Percentiles rank a stretch among this genome's conserved stretches.
Conservation (phyloP, 495 filamentous ascomycete genomes). For the Aspergillus panamensis region DNA sequence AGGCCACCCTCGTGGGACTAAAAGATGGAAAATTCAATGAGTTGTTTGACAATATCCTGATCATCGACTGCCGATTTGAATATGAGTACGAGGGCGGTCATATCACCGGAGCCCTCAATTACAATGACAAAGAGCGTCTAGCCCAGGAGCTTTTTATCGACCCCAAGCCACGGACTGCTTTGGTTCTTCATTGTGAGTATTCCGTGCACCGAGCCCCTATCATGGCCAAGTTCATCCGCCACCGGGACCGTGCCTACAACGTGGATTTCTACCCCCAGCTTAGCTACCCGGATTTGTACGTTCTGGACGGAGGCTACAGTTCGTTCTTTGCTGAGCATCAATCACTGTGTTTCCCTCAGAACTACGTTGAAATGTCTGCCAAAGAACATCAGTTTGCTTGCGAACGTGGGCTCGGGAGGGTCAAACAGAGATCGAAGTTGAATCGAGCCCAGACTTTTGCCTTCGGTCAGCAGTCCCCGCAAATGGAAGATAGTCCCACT, state of each 20-base stretch:
- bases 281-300: slow-evolving; percentile 93
- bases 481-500: slow-evolving; percentile 78
- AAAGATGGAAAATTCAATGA: slow-evolving; percentile 78
- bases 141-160: slow-evolving; percentile 71
- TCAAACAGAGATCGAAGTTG: slow-evolving; percentile 78
- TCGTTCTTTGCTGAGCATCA: slow-evolving; percentile 79
- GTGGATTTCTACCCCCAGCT: slow-evolving; percentile 78
- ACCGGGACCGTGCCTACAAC: slow-evolving; percentile 80
- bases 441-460: slow-evolving; percentile 90
- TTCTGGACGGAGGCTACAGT: slow-evolving; percentile 94
- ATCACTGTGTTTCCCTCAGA: slow-evolving; percentile 80
- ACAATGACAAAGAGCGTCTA: slow-evolving; percentile 89
- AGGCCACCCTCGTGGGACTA: slow-evolving; percentile 74
- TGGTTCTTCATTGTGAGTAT: slow-evolving; percentile 98
- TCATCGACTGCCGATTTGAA: slow-evolving; percentile 97
- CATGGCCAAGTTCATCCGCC: slow-evolving; percentile 77
- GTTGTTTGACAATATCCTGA: slow-evolving; percentile 68
- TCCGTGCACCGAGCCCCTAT: slow-evolving; percentile 96
- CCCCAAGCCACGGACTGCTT: slow-evolving; percentile 63
- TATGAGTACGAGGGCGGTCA: slow-evolving; percentile 98
- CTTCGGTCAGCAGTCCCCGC: slow-evolving; percentile 66
- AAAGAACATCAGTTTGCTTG: slow-evolving; percentile 86
- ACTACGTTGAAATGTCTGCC: slow-evolving; percentile 93
- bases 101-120: slow-evolving; percentile 87
- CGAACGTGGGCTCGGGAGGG: slow-evolving; percentile 87